phyloP scores from a whole-genome alignment of 2,329 filamentous ascomycete species.

The Diaporthe sp. region DNA sequence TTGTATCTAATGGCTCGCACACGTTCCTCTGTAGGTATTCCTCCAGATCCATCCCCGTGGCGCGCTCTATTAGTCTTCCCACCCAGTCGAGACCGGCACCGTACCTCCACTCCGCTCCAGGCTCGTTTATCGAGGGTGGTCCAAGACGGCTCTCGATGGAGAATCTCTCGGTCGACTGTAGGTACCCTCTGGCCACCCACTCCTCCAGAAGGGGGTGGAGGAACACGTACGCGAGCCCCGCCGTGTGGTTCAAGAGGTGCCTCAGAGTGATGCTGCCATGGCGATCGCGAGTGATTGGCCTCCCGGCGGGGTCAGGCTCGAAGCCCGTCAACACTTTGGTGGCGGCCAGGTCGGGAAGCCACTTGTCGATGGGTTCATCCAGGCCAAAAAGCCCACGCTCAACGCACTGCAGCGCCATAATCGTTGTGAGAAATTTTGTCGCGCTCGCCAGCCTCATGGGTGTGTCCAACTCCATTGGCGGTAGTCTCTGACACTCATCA shows the following conservation, averaged over 20 bases:
- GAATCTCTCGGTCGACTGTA: conserved; percentile 25
- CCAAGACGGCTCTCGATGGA: conserved; percentile 43
- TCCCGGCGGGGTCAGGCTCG: background rate
- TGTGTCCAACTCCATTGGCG: background rate
- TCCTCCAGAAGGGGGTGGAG: conserved; percentile 43
- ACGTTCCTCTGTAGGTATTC: conserved; percentile 3
- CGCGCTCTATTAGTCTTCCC: conserved; percentile 45
- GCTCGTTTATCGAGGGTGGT: conserved; percentile 49
- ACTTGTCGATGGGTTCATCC: background rate
- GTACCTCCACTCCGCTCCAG: conserved; percentile 49
- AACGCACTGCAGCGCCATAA: background rate
- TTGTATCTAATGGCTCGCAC: background rate
- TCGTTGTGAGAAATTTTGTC: background rate
- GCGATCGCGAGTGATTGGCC: background rate
- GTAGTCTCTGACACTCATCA: background rate
- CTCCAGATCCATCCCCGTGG: conserved; percentile 41
- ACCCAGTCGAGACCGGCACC: conserved; percentile 50
- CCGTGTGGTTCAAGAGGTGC: conserved; percentile 62
- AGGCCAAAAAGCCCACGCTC: background rate
- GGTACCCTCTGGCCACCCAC: conserved; percentile 37
- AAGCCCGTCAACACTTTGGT: conserved; percentile 1
- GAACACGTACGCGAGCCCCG: conserved; percentile 59
- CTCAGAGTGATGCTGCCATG: conserved; percentile 56
- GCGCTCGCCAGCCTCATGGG: background rate
- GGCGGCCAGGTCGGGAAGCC: background rate